Evolutionary conservation across 768 basidiomycete genomes (phyloP).

Genomic region (Inosperma sp.): DNA sequence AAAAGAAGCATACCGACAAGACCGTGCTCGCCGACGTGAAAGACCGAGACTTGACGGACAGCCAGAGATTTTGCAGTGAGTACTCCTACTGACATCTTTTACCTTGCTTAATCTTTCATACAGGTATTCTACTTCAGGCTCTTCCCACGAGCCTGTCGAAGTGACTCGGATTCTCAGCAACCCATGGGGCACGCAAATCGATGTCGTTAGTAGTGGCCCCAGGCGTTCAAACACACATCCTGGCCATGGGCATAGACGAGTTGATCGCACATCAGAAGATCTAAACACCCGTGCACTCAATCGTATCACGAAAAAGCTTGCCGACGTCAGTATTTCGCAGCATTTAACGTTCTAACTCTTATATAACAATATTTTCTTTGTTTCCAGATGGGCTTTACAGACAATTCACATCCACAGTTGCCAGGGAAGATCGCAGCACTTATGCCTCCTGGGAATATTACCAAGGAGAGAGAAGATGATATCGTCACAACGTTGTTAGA

Average conservation of each 20-base stretch:
- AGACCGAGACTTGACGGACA: conserved; percentile 18
- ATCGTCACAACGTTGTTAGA: conserved; percentile 61
- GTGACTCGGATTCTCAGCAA: conserved; percentile 50
- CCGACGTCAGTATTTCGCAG: conserved; percentile 48
- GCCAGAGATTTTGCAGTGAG: conserved; percentile 1
- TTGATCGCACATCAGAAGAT: conserved; percentile 28
- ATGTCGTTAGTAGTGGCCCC: conserved; percentile 57
- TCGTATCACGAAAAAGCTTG: conserved; percentile 54
- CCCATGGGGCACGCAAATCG: conserved; percentile 55
- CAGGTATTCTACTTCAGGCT: conserved; percentile 3
- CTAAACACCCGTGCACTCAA: conserved; percentile 38
- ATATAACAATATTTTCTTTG: conserved; percentile 9
- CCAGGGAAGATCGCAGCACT: conserved; percentile 46
- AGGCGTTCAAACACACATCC: conserved; percentile 42
- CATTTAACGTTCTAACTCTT: neutral
- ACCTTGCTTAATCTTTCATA: too few species aligned
- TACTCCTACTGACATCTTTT: too few species aligned
- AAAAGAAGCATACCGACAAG: conserved; percentile 64
- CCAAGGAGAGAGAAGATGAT: conserved; percentile 60
- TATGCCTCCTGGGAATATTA: conserved; percentile 37
- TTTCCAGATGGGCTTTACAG: conserved; percentile 70
- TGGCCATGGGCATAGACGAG: conserved; percentile 30
- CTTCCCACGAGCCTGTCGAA: conserved; percentile 6
- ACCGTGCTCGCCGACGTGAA: conserved; percentile 44
- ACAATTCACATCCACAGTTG: conserved; percentile 50